Evolutionary conservation across 2,329 filamentous ascomycete species (phyloP).

Genomic region (Talaromyces sp.): DNA sequence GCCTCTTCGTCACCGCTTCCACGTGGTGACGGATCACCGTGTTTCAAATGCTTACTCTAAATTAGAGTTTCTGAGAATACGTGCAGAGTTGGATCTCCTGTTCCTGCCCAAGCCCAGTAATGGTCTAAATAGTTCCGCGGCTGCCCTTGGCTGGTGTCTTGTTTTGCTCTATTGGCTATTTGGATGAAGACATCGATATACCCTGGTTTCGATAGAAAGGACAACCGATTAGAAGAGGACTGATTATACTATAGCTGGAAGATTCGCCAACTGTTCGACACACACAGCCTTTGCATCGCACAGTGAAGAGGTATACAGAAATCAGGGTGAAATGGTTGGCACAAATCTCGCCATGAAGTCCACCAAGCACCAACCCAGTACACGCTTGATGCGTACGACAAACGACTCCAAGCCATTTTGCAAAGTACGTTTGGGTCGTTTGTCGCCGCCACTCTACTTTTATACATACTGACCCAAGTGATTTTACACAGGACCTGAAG

Average conservation of each 20-base stretch:
- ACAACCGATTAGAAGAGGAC: neutral
- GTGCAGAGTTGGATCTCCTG: neutral
- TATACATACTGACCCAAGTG: neutral
- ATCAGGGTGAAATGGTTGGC: neutral
- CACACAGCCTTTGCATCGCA: neutral
- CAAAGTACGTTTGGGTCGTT: constrained; percentile 55
- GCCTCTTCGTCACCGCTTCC: neutral
- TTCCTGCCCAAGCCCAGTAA: neutral
- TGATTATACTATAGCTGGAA: no score
- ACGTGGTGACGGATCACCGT: neutral
- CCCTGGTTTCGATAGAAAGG: neutral
- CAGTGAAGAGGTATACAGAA: neutral
- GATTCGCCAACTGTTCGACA: neutral
- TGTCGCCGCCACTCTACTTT: no score
- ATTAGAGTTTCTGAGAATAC: neutral
- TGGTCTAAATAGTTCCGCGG: neutral
- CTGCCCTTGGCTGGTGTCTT: neutral
- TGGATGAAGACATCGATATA: neutral
- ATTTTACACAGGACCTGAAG: constrained; percentile 91
- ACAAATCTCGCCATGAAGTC: neutral
- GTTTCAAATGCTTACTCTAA: neutral
- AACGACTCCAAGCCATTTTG: constrained; percentile 94
- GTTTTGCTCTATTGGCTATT: neutral
- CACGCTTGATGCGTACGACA: constrained; percentile 93
- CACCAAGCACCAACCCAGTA: constrained; percentile 98